phyloP scores from a whole-genome alignment of 148 eudicot genomes.

The Linanthus parryae region DNA sequence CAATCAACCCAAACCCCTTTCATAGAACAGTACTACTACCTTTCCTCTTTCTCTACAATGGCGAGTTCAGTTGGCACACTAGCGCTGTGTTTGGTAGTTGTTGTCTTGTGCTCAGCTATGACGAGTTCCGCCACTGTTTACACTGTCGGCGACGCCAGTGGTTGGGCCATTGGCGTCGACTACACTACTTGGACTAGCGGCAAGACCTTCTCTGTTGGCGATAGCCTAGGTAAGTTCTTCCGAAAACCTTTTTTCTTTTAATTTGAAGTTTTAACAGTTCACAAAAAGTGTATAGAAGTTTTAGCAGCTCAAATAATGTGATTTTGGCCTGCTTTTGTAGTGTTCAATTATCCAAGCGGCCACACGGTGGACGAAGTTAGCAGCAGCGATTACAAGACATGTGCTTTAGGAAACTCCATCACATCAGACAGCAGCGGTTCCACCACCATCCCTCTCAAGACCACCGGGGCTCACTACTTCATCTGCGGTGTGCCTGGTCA shows the following conservation, averaged over 20 bases:
- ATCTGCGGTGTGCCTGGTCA: constrained; percentile 67
- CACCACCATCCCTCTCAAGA: constrained; percentile 54
- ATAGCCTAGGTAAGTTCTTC: constrained; percentile 48
- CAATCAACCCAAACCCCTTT: too few species aligned
- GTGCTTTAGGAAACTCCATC: constrained; percentile 56
- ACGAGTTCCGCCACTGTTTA: constrained; percentile 50
- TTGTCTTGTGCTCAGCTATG: constrained; percentile 14
- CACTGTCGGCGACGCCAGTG: constrained; percentile 71
- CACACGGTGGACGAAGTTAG: constrained; percentile 79
- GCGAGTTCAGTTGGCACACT: constrained; percentile 8
- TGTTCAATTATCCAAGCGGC: constrained; percentile 60
- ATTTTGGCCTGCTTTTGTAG: constrained; percentile 22
- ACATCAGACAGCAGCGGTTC: constrained; percentile 56
- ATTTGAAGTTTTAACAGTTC: neutral
- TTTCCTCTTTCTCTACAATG: too few species aligned
- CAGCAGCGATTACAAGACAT: constrained; percentile 50
- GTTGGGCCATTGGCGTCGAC: constrained; percentile 59
- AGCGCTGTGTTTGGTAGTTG: constrained; percentile 12
- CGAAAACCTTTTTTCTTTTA: neutral
- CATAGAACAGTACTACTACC: too few species aligned
- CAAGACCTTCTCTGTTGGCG: constrained; percentile 63
- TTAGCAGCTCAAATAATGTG: too few species aligned
- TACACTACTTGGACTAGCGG: constrained; percentile 61
- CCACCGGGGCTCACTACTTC: constrained; percentile 71
- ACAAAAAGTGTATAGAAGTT: too few species aligned